Base-by-base conservation (phyloP, 2,329 filamentous ascomycete genomes). In the Cladosporium sp. region DNA sequence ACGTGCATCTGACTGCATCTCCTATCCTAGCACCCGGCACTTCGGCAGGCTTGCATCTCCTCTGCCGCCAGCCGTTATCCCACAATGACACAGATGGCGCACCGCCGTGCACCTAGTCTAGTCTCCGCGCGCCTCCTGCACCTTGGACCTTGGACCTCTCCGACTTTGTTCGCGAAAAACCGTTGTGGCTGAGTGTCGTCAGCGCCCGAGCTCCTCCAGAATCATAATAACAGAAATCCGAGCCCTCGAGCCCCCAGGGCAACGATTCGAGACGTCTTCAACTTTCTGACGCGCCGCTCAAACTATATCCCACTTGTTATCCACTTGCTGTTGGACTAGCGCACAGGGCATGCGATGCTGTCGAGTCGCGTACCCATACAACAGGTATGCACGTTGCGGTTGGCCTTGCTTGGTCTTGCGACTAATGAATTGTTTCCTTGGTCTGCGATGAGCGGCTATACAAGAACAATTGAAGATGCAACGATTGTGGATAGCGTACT, bases 231-330 rank as follows among this genome's bases (percentile, higher is more conserved):
- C n/a, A n/a, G n/a, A n/a, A n/a, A 6, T n/a, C 13, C 48, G 6
- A 13, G 11, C 5, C 11, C 54, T 36, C 23, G 34, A 36, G 32
- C 30, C 26, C n/a, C 30, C 58, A 14, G 46, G 57, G 36, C 46
- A 61, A 61, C 58, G 58, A 61, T 25, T 61, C 58, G 58, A 61
- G 58, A 61, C 46, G 21, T 59, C 57, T 61, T 49, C 58, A 61
- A 61, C 58, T 61, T 46, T 61, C 25, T 18, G 26, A 51, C 43
- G 28, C 58, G 46, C 58, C 58, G 58, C 39, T 8, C n/a, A 25
- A 59, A 61, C 39, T n/a, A 51, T 61, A 49, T 61, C 58, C 58
- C 26, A 61, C 58, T 32, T 32, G 26, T 25, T 36, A 36, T 18
- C 48, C 23, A 11, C 48, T 25, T 53, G 48, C 48, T 28, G n/a